A percentile compares a stretch with the other conserved stretches of the same genome.
These are phyloP conservation scores for Protea cynaroides DNA, from an alignment of 164 flowering plant species.

Conservation along the genomic window DNA sequence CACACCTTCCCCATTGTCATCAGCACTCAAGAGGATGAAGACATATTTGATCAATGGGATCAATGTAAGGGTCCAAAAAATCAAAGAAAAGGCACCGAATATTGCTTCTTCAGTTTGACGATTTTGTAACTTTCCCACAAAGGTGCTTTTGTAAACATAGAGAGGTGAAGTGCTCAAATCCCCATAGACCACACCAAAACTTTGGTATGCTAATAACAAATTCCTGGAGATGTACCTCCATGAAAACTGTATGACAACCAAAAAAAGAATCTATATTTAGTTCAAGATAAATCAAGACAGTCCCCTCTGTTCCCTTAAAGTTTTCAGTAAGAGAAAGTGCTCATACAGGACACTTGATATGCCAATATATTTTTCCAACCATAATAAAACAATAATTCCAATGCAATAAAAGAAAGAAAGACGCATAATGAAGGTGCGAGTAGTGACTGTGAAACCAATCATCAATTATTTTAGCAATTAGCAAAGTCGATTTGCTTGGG, in stretches of 20 bases:
- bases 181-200: constrained; percentile 64
- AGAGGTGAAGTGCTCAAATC: constrained; percentile 67
- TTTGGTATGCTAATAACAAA: constrained; percentile 55
- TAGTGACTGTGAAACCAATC: too few relatives aligned
- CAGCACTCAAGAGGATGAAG: constrained; percentile 52
- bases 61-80: constrained; percentile 70
- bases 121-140: constrained; percentile 38
- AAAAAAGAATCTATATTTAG: constrained; percentile 1
- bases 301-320: not conserved
- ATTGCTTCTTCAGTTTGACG: constrained; percentile 42
- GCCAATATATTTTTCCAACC: not conserved
- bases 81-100: constrained; percentile 65
- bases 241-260: constrained; percentile 10
- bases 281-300: not conserved
- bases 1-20: constrained; percentile 87
- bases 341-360: too few relatives aligned
- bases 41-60: constrained; percentile 71
- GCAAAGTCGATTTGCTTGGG: too few relatives aligned
- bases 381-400: too few relatives aligned
- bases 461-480: too few relatives aligned
- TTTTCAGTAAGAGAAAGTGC: not conserved
- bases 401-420: too few relatives aligned
- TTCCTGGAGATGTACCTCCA: constrained; percentile 18
- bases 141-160: constrained; percentile 46
- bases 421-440: too few relatives aligned